Base-by-base conservation (phyloP, 495 filamentous ascomycete genomes). In the Bacidia gigantensis region DNA sequence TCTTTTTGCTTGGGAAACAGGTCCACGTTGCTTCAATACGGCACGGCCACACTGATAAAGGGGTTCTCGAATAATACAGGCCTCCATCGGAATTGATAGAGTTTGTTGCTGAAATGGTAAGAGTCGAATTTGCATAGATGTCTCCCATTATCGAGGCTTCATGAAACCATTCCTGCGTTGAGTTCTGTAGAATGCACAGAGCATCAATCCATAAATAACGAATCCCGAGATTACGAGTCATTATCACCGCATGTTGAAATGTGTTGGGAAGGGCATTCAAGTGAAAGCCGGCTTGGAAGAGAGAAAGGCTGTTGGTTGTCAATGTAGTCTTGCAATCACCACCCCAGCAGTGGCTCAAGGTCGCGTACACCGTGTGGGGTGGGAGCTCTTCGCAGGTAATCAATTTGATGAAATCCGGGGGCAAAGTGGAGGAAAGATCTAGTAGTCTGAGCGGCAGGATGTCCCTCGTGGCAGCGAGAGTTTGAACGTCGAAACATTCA, bases 91-190 rank as follows among this genome's bases (percentile, higher is more conserved):
- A 47, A 22, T 47, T 22, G 17, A 21, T 25, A 14, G 44, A 47
- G 3, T n/a, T 22, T 25, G 44, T 3, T 29, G 44, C 44, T 47
- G 44, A n/a, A 3, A 47, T n/a, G 3, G 44, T 47, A 11, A 47
- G 2, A 22, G 17, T 18, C n/a, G 44, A 47, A 3, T 47, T 47
- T 3, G 44, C 44, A 47, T 47, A 18, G 44, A 47, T 22, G 3
- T 47, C 44, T 18, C 44, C 44, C 44, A 47, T 47, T 1, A 47
- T 47, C 2, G 44, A 47, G 24, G 44, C 44, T 22, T 47, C 44
- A 12, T 47, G 44, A 1, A 14, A 18, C 44, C 44, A 47, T 17
- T 47, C 23, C 14, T 25, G 3, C 39, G 3, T 10, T 2, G 39
- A 41, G 39, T 41, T 41, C 39, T 41, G 39, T 41, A 41, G 3